A percentile compares a stretch with the other conserved stretches of the same genome.
Evolutionary conservation across 768 basidiomycete genomes (phyloP).

Genomic region (Boletellus emodensis): DNA sequence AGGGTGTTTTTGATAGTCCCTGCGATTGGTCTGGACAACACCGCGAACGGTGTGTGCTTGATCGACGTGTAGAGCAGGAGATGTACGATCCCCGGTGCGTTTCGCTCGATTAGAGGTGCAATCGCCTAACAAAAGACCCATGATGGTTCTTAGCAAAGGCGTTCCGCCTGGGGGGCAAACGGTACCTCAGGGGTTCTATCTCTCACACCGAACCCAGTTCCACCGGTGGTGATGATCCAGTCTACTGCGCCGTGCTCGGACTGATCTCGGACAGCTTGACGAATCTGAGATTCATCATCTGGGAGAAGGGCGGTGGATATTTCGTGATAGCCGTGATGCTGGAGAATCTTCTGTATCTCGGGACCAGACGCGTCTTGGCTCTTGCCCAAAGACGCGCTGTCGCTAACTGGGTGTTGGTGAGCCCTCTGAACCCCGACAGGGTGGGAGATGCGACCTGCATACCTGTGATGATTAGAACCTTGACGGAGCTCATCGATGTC

Average conservation of each 20-base stretch:
- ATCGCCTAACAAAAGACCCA: constrained; percentile 43
- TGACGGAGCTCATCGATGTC: constrained; percentile 23
- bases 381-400: constrained; percentile 52
- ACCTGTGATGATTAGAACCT: constrained; percentile 29
- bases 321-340: constrained; percentile 35
- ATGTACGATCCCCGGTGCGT: constrained; percentile 70
- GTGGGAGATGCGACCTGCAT: neutral
- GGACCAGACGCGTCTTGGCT: constrained; percentile 66
- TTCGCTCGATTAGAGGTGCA: constrained; percentile 58
- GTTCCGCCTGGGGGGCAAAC: neutral
- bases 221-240: constrained; percentile 80
- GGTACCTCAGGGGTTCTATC: constrained; percentile 82
- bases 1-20: constrained; percentile 66
- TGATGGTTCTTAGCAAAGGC: neutral
- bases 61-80: constrained; percentile 67
- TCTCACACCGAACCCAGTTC: constrained; percentile 79
- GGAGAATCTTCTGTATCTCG: constrained; percentile 50
- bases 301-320: constrained; percentile 49
- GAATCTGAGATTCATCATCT: constrained; percentile 59
- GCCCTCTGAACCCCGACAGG: neutral
- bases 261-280: constrained; percentile 44
- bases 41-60: constrained; percentile 72
- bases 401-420: constrained; percentile 48
- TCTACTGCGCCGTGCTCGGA: constrained; percentile 47
- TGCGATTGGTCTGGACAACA: constrained; percentile 78